Base-by-base conservation (phyloP, 2,329 filamentous ascomycete genomes). In the Monilinia laxa region DNA sequence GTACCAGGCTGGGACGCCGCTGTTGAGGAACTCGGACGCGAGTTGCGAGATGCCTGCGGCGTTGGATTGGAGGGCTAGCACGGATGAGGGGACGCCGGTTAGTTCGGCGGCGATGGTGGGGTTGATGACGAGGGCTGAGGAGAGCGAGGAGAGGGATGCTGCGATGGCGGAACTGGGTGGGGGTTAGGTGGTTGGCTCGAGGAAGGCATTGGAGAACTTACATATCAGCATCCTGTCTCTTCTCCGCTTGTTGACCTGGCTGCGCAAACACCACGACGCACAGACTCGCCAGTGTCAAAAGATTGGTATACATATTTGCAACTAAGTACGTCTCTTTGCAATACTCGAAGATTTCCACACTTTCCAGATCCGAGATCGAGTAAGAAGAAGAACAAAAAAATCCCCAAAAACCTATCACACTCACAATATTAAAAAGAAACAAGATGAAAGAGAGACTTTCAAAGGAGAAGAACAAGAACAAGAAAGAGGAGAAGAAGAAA, bases 221-320 rank as follows among this genome's bases (percentile, higher is more conserved):
- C 49, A 52, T 9, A 35, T 35, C 31, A 35, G 31, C 31, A 62
- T 54, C 49, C 31, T 53, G 35, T 4, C 64, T 35, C 14, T 38
- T 35, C 3, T 54, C 38, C n/a, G 54, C 18, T 11, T 45, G 38
- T 16, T 38, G 35, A 20, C 47, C 28, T 6, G 11, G 40, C 12
- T 42, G 40, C 12, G 56, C 64, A 45, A 62, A 23, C 23, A 62
- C 64, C 47, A 54, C 56, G n/a, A 47, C 64, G 18, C 47, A 66
- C n/a, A 66, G 56, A 52, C 64, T 54, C 42, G 49, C 56, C 16
- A 31, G 14, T 9, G 56, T 52, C 47, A 62, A 62, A 62, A 66
- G 56, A 54, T 51, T 35, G 51, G 18, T 54, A 54, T 66, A 62
- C 64, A 66, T 65, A 16, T 35, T 58, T 42, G 11, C 11, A 49